Percentiles rank a stretch among this genome's conserved stretches.
phyloP scores from a whole-genome alignment of 1,284 basidiomycete species.

The Chondrostereum purpureum region DNA sequence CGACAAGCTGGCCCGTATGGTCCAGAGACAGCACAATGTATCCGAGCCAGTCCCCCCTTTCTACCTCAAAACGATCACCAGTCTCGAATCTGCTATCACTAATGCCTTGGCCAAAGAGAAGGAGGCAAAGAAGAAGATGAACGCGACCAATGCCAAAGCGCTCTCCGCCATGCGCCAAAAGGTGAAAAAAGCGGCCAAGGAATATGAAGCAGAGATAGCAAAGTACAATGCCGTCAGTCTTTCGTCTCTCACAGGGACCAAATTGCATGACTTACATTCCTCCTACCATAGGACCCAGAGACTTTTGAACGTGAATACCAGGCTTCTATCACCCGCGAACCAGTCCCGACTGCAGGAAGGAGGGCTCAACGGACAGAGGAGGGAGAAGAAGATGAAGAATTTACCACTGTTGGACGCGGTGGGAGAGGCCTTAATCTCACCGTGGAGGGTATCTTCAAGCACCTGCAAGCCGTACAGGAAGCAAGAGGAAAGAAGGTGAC shows the following conservation, averaged over 20 bases:
- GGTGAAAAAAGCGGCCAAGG: slow-evolving; percentile 86
- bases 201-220: slow-evolving; percentile 79
- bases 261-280: slow-evolving; percentile 7
- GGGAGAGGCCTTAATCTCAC: slow-evolving; percentile 84
- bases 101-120: slow-evolving; percentile 80
- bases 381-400: slow-evolving; percentile 57
- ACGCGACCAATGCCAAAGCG: slow-evolving; percentile 89
- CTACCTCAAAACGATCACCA: slow-evolving; percentile 75
- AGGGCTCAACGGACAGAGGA: slow-evolving; percentile 27
- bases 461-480: slow-evolving; percentile 86
- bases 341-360: slow-evolving; percentile 23
- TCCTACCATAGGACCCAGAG: slow-evolving; percentile 93
- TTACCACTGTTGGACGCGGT: slow-evolving; percentile 89
- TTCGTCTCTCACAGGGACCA: background rate
- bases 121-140: slow-evolving; percentile 94
- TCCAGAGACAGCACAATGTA: slow-evolving; percentile 83
- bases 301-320: slow-evolving; percentile 78
- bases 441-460: slow-evolving; percentile 90
- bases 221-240: slow-evolving; percentile 71
- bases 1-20: slow-evolving; percentile 90
- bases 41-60: slow-evolving; percentile 85
- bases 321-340: slow-evolving; percentile 44
- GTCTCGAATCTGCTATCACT: slow-evolving; percentile 75
- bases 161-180: slow-evolving; percentile 98
- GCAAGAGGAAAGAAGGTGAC: slow-evolving; percentile 93